Conservation (phyloP, 345 rosid species). For the Camelina neglecta region DNA sequence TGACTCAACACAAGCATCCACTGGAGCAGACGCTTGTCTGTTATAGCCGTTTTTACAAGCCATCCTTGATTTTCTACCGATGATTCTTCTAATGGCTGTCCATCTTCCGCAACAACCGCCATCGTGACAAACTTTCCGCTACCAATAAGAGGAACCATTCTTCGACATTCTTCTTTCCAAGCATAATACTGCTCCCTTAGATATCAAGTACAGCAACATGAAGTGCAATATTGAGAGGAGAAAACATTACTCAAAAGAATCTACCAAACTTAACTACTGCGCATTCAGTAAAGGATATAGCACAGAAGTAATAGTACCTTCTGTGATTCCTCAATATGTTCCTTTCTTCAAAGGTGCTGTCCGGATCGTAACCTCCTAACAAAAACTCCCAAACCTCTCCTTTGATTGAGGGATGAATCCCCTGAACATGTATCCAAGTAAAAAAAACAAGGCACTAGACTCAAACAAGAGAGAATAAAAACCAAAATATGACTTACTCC, state of each 20-base stretch:
- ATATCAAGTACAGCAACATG: constrained; percentile 33
- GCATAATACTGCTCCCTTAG: constrained; percentile 73
- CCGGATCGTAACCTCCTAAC: constrained; percentile 89
- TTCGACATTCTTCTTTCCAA: constrained; percentile 82
- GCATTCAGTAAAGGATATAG: neutral
- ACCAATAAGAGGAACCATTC: constrained; percentile 80
- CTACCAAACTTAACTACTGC: neutral
- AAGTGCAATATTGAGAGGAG: constrained; percentile 2
- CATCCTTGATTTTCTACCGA: constrained; percentile 44
- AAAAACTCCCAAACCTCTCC: constrained; percentile 92
- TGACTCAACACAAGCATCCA: constrained; percentile 89
- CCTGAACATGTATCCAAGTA: constrained; percentile 53
- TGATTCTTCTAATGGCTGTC: constrained; percentile 57
- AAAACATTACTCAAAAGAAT: constrained; percentile 13
- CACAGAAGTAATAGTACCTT: constrained; percentile 53
- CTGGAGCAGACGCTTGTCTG: constrained; percentile 64
- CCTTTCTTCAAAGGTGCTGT: constrained; percentile 75
- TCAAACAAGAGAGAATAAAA: constrained; percentile 2
- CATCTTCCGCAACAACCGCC: constrained; percentile 72
- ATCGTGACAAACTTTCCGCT: constrained; percentile 68
- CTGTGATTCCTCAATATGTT: constrained; percentile 63
- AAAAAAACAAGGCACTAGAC: constrained; percentile 25
- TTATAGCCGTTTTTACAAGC: constrained; percentile 47
- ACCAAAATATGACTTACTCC: constrained; percentile 56
- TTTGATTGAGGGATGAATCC: constrained; percentile 88